Evolutionary conservation across 139 green algal genomes (phyloP).

Genomic region (Trebouxia sp.): DNA sequence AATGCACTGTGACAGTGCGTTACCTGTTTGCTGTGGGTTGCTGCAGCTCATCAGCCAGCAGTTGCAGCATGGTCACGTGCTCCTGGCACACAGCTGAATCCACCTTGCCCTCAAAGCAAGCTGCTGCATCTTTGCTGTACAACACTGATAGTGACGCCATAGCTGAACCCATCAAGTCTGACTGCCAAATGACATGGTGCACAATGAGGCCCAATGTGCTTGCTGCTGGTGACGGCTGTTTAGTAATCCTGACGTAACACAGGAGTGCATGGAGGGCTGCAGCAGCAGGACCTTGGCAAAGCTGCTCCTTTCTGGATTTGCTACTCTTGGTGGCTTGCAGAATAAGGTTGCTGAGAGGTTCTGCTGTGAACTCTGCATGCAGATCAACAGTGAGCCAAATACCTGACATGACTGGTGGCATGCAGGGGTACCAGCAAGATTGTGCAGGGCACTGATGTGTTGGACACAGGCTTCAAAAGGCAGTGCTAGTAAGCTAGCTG

Average conservation of each 20-base stretch:
- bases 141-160: not conserved
- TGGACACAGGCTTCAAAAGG: no score
- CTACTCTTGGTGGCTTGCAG: not conserved
- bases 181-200: not conserved
- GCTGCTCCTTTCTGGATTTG: not conserved
- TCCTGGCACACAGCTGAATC: not conserved
- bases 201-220: not conserved
- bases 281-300: no score
- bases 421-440: no score
- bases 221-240: not conserved
- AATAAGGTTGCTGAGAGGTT: not conserved
- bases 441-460: no score
- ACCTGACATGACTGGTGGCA: no score
- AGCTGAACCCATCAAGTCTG: not conserved
- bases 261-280: not conserved
- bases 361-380: not conserved
- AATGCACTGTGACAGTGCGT: no score
- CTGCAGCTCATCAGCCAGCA: conserved; percentile 11
- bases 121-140: not conserved
- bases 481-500: no score
- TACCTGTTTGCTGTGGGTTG: not conserved
- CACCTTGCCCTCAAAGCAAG: no score
- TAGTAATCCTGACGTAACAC: not conserved
- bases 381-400: not conserved
- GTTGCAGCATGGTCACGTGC: not conserved